These are phyloP conservation scores for Ustilago sp. DNA, from an alignment of 1,284 basidiomycete genomes.

Conservation along the genomic window DNA sequence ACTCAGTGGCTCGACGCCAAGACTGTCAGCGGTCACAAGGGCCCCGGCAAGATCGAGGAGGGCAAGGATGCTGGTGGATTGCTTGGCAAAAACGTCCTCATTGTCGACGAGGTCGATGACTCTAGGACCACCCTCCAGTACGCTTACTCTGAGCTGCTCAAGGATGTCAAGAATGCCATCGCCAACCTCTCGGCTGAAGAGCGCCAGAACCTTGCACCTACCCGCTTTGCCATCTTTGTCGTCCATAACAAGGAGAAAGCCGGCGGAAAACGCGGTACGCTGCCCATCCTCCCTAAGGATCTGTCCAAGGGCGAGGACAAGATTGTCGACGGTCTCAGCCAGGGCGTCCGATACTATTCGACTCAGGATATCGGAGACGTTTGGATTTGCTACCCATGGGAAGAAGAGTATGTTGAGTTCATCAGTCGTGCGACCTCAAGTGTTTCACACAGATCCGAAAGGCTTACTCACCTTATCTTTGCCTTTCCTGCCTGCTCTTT, in stretches of 20 bases:
- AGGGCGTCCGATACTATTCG: conserved; percentile 67
- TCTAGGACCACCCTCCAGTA: conserved; percentile 68
- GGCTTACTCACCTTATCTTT: conserved; percentile 3
- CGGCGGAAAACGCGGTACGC: conserved; percentile 62
- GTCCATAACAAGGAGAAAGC: conserved; percentile 68
- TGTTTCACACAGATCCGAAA: background rate
- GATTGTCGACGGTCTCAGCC: conserved; percentile 59
- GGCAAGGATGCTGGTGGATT: conserved; percentile 63
- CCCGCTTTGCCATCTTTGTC: conserved; percentile 69
- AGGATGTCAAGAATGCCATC: conserved; percentile 63
- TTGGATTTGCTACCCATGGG: conserved; percentile 69
- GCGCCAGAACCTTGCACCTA: conserved; percentile 58
- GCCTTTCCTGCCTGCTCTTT: background rate
- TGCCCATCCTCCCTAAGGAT: conserved; percentile 61
- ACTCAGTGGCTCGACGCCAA: conserved; percentile 69
- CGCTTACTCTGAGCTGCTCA: conserved; percentile 67
- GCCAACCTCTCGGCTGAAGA: conserved; percentile 57
- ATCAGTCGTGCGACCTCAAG: background rate
- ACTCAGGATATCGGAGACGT: conserved; percentile 65
- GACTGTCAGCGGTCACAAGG: conserved; percentile 46
- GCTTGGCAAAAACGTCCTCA: conserved; percentile 68
- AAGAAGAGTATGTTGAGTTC: conserved; percentile 41
- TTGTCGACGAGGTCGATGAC: conserved; percentile 69
- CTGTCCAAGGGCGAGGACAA: conserved; percentile 50
- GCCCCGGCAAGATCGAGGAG: conserved; percentile 54